A percentile compares a stretch with the other conserved stretches of the same genome.
phyloP scores from a whole-genome alignment of 345 rosid genomes.

The Nasturtium officinale region DNA sequence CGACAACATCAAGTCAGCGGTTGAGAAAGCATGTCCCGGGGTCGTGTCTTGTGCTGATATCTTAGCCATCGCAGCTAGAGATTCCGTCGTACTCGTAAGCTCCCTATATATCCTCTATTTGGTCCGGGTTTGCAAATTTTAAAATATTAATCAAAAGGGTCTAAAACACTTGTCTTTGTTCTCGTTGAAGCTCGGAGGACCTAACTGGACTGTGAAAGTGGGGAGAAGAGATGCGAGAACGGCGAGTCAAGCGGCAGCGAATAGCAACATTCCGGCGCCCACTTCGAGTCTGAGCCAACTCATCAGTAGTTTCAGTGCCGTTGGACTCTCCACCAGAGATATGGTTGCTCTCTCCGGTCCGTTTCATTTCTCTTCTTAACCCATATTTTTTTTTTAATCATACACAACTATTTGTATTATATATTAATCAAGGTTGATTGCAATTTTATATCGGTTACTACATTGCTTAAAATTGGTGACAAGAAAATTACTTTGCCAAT shows the following conservation, averaged over 20 bases:
- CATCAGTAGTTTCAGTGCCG: slow-evolving; percentile 54
- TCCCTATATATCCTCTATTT: background rate
- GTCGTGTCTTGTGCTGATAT: slow-evolving; percentile 90
- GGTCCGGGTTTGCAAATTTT: background rate
- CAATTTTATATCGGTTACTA: background rate
- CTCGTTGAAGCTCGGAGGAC: slow-evolving; percentile 74
- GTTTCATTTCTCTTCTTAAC: slow-evolving; percentile 22
- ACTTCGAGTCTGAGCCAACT: slow-evolving; percentile 61
- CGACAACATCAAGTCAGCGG: slow-evolving; percentile 70
- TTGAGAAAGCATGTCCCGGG: slow-evolving; percentile 76
- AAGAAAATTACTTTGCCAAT: background rate
- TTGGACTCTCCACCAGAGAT: slow-evolving; percentile 77
- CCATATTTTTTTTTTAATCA: background rate
- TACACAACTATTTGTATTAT: background rate
- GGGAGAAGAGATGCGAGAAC: slow-evolving; percentile 87
- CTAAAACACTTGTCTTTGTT: background rate
- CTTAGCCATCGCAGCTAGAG: slow-evolving; percentile 71
- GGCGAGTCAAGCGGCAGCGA: slow-evolving; percentile 80
- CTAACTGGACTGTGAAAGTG: slow-evolving; percentile 73
- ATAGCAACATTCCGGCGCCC: slow-evolving; percentile 72
- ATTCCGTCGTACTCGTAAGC: slow-evolving; percentile 60
- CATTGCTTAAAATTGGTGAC: background rate
- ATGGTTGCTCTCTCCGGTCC: slow-evolving; percentile 82
- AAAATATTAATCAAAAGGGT: background rate
- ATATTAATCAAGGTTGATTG: background rate